Conservation (phyloP, 1,284 basidiomycete genomes). For the Meripilus lineatus region DNA sequence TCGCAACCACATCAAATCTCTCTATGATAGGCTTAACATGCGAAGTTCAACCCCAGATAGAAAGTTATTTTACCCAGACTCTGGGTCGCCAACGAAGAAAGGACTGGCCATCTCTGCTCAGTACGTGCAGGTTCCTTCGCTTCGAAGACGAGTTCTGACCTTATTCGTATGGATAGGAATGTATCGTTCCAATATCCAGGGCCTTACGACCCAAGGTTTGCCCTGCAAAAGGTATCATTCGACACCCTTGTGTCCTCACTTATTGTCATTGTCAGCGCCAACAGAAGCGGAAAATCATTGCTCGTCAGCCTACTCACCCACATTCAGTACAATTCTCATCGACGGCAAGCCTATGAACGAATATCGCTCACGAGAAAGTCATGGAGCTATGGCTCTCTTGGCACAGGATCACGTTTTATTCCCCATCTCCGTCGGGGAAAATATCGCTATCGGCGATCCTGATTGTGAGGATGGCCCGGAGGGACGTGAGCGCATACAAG, state of each 20-base stretch:
- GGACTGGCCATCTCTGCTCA: neutral
- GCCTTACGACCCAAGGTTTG: conserved; percentile 32
- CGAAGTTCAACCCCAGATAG: neutral
- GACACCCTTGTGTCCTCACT: conserved; percentile 37
- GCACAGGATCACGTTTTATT: conserved; percentile 72
- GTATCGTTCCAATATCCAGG: conserved; percentile 67
- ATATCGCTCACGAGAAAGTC: conserved; percentile 50
- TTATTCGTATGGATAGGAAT: conserved; percentile 33
- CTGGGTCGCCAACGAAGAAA: neutral
- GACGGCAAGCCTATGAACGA: conserved; percentile 51
- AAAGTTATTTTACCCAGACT: neutral
- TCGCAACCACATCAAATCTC: neutral
- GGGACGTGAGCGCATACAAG: neutral
- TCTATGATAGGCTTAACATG: neutral
- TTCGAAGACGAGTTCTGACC: neutral
- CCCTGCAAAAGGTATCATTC: conserved; percentile 57
- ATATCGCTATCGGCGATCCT: conserved; percentile 63
- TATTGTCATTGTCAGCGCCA: conserved; percentile 66
- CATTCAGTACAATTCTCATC: conserved; percentile 58
- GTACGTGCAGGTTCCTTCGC: neutral
- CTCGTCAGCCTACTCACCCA: conserved; percentile 62
- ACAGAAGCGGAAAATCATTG: conserved; percentile 71
- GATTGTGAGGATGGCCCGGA: conserved; percentile 38
- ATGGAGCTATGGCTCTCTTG: conserved; percentile 55
- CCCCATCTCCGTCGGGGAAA: conserved; percentile 66